Evolutionary conservation across 306 rosid species (phyloP).

Genomic region (Rubus parviflorus): DNA sequence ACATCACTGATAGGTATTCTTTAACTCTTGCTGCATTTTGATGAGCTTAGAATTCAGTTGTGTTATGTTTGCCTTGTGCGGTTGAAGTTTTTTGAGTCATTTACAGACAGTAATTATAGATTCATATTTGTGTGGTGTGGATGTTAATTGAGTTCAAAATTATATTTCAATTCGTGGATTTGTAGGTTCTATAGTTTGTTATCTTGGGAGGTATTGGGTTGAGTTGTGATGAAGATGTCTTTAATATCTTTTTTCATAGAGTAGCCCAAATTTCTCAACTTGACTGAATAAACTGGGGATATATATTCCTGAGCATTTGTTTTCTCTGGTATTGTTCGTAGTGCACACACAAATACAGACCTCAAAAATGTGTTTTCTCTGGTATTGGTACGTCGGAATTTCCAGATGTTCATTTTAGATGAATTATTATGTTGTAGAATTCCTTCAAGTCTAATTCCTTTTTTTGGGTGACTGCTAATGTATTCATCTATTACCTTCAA

Average conservation of each 20-base stretch:
- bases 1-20: slow-evolving; percentile 39
- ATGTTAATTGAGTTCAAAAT: too few relatives aligned
- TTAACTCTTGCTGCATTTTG: background rate
- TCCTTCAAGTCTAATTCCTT: background rate
- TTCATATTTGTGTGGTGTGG: too few relatives aligned
- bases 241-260: too few relatives aligned
- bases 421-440: background rate
- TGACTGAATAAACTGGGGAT: background rate
- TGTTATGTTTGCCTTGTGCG: too few relatives aligned
- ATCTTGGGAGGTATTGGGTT: too few relatives aligned
- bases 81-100: too few relatives aligned
- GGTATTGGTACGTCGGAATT: background rate
- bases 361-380: background rate
- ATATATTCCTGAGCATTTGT: background rate
- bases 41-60: too few relatives aligned
- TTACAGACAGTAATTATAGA: too few relatives aligned
- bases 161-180: too few relatives aligned
- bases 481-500: background rate
- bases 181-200: too few relatives aligned
- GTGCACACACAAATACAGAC: background rate
- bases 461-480: background rate
- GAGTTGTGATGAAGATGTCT: too few relatives aligned
- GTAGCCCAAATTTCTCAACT: too few relatives aligned
- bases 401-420: background rate
- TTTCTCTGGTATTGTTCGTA: background rate